Conservation (phyloP, 176 grass and related monocot species). For the Typha latifolia region DNA sequence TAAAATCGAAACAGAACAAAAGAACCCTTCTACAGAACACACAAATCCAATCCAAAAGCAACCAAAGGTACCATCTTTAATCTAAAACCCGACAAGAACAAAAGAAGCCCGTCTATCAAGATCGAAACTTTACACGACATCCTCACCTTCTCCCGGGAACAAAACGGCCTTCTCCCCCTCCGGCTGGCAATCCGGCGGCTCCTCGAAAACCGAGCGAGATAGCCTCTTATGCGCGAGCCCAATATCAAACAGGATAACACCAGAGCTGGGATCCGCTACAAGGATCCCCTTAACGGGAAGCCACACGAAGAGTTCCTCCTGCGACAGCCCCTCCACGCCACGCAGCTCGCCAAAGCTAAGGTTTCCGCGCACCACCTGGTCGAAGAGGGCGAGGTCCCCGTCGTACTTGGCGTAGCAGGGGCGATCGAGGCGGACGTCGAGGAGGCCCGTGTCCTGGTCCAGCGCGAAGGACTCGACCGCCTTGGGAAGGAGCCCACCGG, state of each 20-base stretch:
- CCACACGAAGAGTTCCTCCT: constrained; percentile 97
- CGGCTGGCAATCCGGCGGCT: constrained; percentile 66
- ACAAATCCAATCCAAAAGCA: too few relatives aligned
- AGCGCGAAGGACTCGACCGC: constrained; percentile 49
- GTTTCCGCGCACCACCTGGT: constrained; percentile 61
- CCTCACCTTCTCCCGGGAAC: not conserved
- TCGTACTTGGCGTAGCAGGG: constrained; percentile 73
- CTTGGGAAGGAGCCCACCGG: constrained; percentile 60
- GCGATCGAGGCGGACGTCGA: constrained; percentile 45
- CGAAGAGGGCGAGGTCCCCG: constrained; percentile 59
- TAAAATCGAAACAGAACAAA: too few relatives aligned
- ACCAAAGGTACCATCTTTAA: too few relatives aligned
- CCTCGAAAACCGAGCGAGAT: constrained; percentile 75
- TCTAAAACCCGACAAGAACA: not conserved
- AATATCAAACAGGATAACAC: constrained; percentile 87
- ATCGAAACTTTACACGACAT: not conserved
- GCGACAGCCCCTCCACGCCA: constrained; percentile 54
- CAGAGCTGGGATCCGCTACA: constrained; percentile 39
- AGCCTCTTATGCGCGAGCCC: constrained; percentile 73
- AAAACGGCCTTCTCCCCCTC: not conserved
- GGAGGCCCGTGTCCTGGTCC: constrained; percentile 41
- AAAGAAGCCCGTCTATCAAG: not conserved
- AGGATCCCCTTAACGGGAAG: constrained; percentile 89
- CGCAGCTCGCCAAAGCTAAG: constrained; percentile 65
- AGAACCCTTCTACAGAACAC: too few relatives aligned